Evolutionary conservation across 306 rosid species (phyloP), one percentile per base, ranked within the genome.

Genomic region (Begonia fuchsioides): DNA sequence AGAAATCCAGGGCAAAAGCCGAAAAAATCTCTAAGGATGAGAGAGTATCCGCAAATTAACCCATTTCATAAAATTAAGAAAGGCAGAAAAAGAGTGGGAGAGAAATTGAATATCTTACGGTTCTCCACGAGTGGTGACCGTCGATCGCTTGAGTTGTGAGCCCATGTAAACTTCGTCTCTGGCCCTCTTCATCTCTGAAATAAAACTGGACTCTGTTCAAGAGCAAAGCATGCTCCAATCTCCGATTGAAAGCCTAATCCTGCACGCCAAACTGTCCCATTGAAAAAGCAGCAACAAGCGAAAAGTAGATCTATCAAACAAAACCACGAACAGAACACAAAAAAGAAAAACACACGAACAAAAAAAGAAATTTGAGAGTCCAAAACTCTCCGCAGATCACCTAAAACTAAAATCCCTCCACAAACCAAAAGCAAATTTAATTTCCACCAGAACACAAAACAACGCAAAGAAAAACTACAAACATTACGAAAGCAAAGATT

Each of bases 121-220:
- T 71, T 86, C 93, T 67, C 77, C 83, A 50, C 96, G 75, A 12
- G 93, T 67, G 43, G 87, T 67, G 43, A 67, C 43, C 71, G 69
- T 26, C 8, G 88, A 84, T 35, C 88, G 82, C 59, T 82, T 86
- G 55, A 81, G 77, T 68, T 76, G 93, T 51, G 93, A 76, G 54
- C 65, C 70, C 73, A 63, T 68, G 62, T 47, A 81, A 61, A 55
- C 76, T 32, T 86, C 93, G 43, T 79, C 93, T 35, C 88, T 75
- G 10, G 81, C 64, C 86, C 96, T 79, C 77, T 86, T 86, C 96
- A 86, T 86, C 50, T 54, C 72, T 44, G 54, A 41, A 53, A 59
- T 52, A 63, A n/a, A 60, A 52, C 43, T 51, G 70, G 20, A 32
- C 52, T 26, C 32, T 60, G 64, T 64, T 77, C 71, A 63, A 50